Evolutionary conservation across 371 early-diverging fungal species (phyloP), one percentile per base, ranked within the genome.

Genomic region (Saksenaea vasiformis): DNA sequence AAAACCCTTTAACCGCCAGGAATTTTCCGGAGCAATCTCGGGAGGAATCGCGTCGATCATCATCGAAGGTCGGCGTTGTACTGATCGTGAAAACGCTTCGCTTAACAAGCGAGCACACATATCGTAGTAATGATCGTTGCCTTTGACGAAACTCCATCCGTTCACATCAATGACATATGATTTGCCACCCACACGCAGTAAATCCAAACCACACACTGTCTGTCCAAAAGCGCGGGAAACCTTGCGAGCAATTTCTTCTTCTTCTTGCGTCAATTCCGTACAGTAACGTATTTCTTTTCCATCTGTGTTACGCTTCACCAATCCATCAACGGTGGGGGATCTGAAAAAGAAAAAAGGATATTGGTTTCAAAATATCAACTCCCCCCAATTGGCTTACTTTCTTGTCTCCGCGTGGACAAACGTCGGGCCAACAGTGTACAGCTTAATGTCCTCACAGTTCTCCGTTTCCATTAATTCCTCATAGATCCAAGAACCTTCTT

Each of bases 121-220:
- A 69, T 94, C 95, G 73, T 97, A 98, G 73, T 99, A 99, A 17
- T 88, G 84, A 54, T 91, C 90, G 69, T 92, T 96, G 60, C 96
- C 97, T 76, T 99, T 99, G 56, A 99, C 99, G 82, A 99, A 99
- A 27, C 95, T 95, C 99, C 99, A 99, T 9, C 99, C 99, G 68
- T 99, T 99, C 58, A 99, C 98, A 75, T 99, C 99, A 70, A 99
- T 97, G 9, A 98, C 97, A 74, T 91, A 94, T 3, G 96, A 94
- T 67, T 86, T 82, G 11, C 96, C 95, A 53, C 78, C 74, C 2
- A 89, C 89, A 5, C 99, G 89, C 58, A 99, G 75, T 22, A 98
- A 74, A 76, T 99, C 99, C 62, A 98, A 92, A 0, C 99, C 99
- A 70, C 99, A 99, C 1, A 99, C 93, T 5, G 88, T 84, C 69